phyloP scores from a whole-genome alignment of 2,329 filamentous ascomycete species.

The Arthrinium puccinioides region DNA sequence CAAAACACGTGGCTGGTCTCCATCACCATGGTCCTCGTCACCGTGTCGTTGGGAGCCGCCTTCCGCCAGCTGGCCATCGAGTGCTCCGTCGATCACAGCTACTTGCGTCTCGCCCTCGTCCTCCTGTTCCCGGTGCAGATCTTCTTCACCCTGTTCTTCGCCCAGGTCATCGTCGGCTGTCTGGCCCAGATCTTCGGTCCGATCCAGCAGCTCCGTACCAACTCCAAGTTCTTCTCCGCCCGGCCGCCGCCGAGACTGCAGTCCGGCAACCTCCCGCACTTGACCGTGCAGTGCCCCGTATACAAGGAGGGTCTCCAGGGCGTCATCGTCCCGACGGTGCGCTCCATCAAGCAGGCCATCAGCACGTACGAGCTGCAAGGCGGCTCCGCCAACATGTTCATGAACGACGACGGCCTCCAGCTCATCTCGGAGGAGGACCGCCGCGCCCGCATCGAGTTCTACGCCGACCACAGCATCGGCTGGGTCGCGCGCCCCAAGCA shows the following conservation, averaged over 20 bases:
- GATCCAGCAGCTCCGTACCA: conserved; percentile 62
- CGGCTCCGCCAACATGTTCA: conserved; percentile 70
- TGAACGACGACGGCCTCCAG: conserved; percentile 71
- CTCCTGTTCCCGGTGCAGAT: conserved; percentile 63
- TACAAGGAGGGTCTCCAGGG: conserved; percentile 75
- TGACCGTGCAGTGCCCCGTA: conserved; percentile 80
- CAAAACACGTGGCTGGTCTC: conserved; percentile 63
- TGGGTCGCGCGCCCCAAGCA: conserved; percentile 62
- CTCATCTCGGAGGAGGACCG: conserved; percentile 56
- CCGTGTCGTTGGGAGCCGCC: conserved; percentile 60
- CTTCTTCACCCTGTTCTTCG: conserved; percentile 79
- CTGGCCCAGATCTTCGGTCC: conserved; percentile 71
- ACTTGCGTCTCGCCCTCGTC: conserved; percentile 56
- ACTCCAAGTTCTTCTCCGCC: conserved; percentile 79
- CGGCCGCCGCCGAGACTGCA: conserved; percentile 57
- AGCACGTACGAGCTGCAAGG: conserved; percentile 71
- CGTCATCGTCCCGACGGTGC: conserved; percentile 72
- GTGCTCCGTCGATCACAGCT: conserved; percentile 56
- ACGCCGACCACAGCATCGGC: conserved; percentile 61
- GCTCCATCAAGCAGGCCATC: conserved; percentile 71
- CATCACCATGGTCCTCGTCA: conserved; percentile 58
- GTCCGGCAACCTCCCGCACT: conserved; percentile 53
- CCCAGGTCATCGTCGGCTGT: conserved; percentile 69
- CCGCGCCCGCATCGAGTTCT: conserved; percentile 58
- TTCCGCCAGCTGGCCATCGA: conserved; percentile 64